These are phyloP conservation scores for Hemisphaericaspora lyxosophila DNA, from an alignment of 1,139 yeast genomes.

Conservation along the genomic window DNA sequence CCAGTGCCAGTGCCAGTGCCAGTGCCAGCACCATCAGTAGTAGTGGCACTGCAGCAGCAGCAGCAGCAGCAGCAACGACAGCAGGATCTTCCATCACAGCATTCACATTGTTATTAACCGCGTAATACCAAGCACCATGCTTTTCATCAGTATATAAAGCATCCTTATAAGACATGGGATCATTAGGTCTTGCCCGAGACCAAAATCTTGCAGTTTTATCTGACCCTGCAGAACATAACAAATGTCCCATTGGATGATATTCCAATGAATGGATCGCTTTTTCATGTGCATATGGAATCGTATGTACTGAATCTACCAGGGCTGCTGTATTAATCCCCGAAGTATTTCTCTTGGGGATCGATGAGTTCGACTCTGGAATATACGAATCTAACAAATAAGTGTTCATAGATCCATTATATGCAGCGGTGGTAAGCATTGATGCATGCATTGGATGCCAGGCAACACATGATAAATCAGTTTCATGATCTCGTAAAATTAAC, in stretches of 20 bases:
- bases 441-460: constrained; percentile 94
- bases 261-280: constrained; percentile 87
- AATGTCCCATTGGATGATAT: constrained; percentile 92
- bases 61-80: constrained; percentile 4
- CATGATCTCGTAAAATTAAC: constrained; percentile 71
- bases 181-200: constrained; percentile 92
- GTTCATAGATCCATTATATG: constrained; percentile 82
- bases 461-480: constrained; percentile 80
- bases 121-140: constrained; percentile 71
- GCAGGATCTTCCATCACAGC: constrained; percentile 47
- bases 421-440: constrained; percentile 77
- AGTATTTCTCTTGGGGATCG: constrained; percentile 12
- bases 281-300: constrained; percentile 90
- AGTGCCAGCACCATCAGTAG: not conserved
- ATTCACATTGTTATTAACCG: constrained; percentile 63
- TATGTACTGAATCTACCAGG: constrained; percentile 53
- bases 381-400: constrained; percentile 70
- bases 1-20: not conserved
- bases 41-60: not conserved
- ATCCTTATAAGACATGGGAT: constrained; percentile 79
- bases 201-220: constrained; percentile 94
- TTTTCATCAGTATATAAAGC: constrained; percentile 70
- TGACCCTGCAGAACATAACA: constrained; percentile 88
- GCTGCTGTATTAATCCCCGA: constrained; percentile 16
- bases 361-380: constrained; percentile 28